A percentile compares a stretch with the other conserved stretches of the same genome.
Evolutionary conservation across 225 moss, liverwort and hornwort species (phyloP).

Genomic region (Rhytidiadelphus loreus): DNA sequence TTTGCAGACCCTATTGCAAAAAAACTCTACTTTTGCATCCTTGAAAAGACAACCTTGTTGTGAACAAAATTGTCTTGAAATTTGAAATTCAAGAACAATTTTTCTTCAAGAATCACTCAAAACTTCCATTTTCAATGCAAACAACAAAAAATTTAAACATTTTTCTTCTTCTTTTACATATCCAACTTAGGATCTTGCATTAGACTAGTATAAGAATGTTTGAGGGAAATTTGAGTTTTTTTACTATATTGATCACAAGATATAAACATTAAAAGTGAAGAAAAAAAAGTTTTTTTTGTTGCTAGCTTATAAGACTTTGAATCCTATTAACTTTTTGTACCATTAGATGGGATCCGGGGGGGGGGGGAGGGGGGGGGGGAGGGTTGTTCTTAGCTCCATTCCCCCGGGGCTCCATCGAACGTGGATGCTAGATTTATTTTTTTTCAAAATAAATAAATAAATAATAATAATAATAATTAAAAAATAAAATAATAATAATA

Average conservation of each 20-base stretch:
- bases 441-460: too few relatives aligned
- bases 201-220: not conserved
- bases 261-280: not conserved
- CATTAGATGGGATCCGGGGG: too few relatives aligned
- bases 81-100: rapidly evolving
- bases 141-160: too few relatives aligned
- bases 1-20: too few relatives aligned
- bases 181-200: not conserved
- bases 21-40: not conserved
- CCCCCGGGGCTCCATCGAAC: too few relatives aligned
- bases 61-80: too few relatives aligned
- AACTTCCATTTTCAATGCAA: not conserved
- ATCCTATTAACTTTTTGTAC: not conserved
- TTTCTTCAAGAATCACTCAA: rapidly evolving
- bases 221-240: rapidly evolving
- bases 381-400: too few relatives aligned
- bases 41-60: not conserved
- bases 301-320: not conserved
- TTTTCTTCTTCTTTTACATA: too few relatives aligned
- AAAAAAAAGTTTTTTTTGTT: not conserved
- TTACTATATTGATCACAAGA: not conserved
- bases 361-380: too few relatives aligned
- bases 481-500: too few relatives aligned
- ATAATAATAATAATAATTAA: too few relatives aligned
- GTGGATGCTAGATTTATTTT: too few relatives aligned